These are phyloP conservation scores for Pseudocercospora fijiensis DNA, from an alignment of 2,329 filamentous ascomycete species.

Conservation along the genomic window DNA sequence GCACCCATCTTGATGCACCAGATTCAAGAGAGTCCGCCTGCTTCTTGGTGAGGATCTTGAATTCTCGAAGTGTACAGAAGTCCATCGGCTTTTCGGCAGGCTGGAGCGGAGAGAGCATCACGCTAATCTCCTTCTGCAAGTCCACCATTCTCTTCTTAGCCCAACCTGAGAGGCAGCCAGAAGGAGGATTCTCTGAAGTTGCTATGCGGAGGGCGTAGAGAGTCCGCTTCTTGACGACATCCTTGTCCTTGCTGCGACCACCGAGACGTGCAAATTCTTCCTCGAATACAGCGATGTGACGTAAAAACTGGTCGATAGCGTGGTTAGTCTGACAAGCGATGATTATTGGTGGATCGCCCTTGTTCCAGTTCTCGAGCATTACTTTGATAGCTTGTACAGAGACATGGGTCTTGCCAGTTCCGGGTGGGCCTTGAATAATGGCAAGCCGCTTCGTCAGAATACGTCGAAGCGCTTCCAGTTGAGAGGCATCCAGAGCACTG, in stretches of 20 bases:
- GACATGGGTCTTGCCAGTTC: constrained; percentile 75
- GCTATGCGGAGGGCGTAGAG: constrained; percentile 60
- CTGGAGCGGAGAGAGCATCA: constrained; percentile 48
- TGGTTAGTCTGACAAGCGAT: constrained; percentile 88
- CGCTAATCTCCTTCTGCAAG: constrained; percentile 44
- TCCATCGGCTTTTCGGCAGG: constrained; percentile 50
- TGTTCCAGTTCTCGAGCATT: constrained; percentile 59
- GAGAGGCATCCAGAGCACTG: constrained; percentile 65
- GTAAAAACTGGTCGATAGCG: constrained; percentile 78
- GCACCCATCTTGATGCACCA: constrained; percentile 46
- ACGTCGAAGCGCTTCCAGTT: constrained; percentile 64
- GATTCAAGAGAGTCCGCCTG: constrained; percentile 63
- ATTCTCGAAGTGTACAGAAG: constrained; percentile 53
- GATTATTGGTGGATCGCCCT: constrained; percentile 66
- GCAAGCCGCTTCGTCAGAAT: constrained; percentile 72
- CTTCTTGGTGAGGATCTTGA: constrained; percentile 59
- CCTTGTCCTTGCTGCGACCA: constrained; percentile 64
- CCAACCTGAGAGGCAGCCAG: constrained; percentile 43
- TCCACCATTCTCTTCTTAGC: constrained; percentile 46
- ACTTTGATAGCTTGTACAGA: constrained; percentile 70
- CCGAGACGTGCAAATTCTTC: constrained; percentile 65
- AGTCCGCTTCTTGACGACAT: constrained; percentile 63
- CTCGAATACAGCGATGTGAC: constrained; percentile 62
- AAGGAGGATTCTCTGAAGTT: constrained; percentile 36
- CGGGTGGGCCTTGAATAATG: constrained; percentile 80